A percentile compares a stretch with the other conserved stretches of the same genome.
These are phyloP conservation scores for Penicillium sp. DNA, from an alignment of 2,329 filamentous ascomycete species.

Conservation along the genomic window DNA sequence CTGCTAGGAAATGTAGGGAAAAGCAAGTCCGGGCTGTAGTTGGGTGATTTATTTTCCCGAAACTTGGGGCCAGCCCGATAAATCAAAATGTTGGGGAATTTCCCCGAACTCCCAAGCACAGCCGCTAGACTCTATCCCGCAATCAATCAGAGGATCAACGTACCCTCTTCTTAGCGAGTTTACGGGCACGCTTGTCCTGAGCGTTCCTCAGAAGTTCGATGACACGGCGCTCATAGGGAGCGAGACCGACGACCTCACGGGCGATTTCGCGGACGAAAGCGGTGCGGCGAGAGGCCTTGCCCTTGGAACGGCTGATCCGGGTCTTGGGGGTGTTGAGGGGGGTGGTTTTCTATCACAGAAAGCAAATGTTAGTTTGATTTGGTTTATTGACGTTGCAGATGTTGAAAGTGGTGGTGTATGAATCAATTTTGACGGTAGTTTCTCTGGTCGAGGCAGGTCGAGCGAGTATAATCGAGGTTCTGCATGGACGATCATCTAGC, in stretches of 20 bases:
- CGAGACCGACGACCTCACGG: constrained; percentile 96
- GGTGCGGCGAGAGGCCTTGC: constrained; percentile 94
- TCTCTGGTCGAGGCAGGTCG: neutral
- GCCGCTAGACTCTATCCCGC: neutral
- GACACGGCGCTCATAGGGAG: constrained; percentile 96
- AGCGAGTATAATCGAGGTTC: neutral
- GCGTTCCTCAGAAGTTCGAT: constrained; percentile 99
- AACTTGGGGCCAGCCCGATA: too few species aligned
- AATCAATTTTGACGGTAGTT: neutral
- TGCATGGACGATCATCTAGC: too few species aligned
- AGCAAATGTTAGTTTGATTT: constrained; percentile 44
- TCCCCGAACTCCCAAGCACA: neutral
- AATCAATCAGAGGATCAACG: constrained; percentile 44
- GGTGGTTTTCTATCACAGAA: constrained; percentile 75
- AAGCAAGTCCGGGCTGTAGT: neutral
- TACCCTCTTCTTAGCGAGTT: constrained; percentile 99
- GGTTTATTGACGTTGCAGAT: neutral
- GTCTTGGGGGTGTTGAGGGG: constrained; percentile 73
- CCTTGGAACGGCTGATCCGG: constrained; percentile 85
- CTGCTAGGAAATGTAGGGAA: neutral
- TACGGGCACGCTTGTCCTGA: constrained; percentile 98
- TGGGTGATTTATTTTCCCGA: neutral
- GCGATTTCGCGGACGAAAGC: constrained; percentile 96
- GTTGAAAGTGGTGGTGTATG: neutral
- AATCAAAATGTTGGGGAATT: neutral